A percentile compares a stretch with the other conserved stretches of the same genome.
Conservation (phyloP, 768 basidiomycete genomes). For the Gautieria morchelliformis region DNA sequence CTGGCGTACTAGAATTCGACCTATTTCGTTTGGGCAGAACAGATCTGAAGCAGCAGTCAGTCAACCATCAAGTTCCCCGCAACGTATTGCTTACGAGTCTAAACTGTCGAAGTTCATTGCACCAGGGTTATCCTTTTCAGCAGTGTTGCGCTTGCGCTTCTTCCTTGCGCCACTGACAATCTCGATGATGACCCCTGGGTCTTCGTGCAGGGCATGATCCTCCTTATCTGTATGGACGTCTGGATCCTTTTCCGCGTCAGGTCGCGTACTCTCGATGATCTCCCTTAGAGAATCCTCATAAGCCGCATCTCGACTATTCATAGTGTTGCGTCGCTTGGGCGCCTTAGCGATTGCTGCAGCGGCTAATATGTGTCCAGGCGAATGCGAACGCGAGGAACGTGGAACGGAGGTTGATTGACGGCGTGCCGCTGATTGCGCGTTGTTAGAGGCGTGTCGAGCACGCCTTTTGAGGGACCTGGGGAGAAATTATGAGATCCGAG, state of each 20-base stretch:
- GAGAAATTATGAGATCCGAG: slow-evolving; percentile 13
- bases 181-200: slow-evolving; percentile 22
- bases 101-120: neutral
- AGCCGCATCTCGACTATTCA: slow-evolving; percentile 94
- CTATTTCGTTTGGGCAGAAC: neutral
- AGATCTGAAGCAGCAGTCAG: neutral
- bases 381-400: slow-evolving; percentile 68
- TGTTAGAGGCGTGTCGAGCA: slow-evolving; percentile 53
- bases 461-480: slow-evolving; percentile 54
- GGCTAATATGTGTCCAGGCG: slow-evolving; percentile 41
- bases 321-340: slow-evolving; percentile 85
- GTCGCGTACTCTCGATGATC: slow-evolving; percentile 35
- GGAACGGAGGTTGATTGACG: slow-evolving; percentile 26
- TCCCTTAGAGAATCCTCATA: slow-evolving; percentile 70
- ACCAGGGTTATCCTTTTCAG: neutral
- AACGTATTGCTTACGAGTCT: slow-evolving; percentile 26
- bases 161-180: slow-evolving; percentile 34
- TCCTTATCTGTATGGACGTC: slow-evolving; percentile 10
- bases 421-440: slow-evolving; percentile 44
- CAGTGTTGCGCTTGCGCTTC: slow-evolving; percentile 58
- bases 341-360: slow-evolving; percentile 22
- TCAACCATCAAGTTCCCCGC: neutral
- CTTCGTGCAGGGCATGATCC: slow-evolving; percentile 32
- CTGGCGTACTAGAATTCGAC: slow-evolving; percentile 9
- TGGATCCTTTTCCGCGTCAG: slow-evolving; percentile 10